Evolutionary conservation across 1,139 yeast genomes (phyloP).

Genomic region (Lodderomyces parapsilosis): DNA sequence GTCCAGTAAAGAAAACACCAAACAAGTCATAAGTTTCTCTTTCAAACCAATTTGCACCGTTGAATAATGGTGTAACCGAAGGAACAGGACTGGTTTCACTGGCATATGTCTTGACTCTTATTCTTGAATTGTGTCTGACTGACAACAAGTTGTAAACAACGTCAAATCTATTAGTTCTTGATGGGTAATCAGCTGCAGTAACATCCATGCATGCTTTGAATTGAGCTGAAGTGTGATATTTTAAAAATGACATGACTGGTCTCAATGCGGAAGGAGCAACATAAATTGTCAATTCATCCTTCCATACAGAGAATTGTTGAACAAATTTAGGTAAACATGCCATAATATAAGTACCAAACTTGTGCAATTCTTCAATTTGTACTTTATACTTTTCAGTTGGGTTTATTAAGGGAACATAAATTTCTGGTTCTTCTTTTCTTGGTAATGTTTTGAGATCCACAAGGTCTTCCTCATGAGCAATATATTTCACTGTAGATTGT

Average conservation of each 20-base stretch:
- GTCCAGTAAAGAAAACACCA: constrained; percentile 84
- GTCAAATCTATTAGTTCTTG: constrained; percentile 81
- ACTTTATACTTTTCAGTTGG: constrained; percentile 77
- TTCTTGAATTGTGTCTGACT: constrained; percentile 81
- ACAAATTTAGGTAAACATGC: constrained; percentile 78
- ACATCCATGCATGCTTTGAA: constrained; percentile 77
- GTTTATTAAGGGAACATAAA: constrained; percentile 61
- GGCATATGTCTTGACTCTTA: constrained; percentile 87
- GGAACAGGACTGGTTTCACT: constrained; percentile 83
- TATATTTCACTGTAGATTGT: constrained; percentile 9
- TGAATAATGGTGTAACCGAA: constrained; percentile 63
- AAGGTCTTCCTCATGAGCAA: constrained; percentile 29
- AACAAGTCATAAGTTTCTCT: constrained; percentile 85
- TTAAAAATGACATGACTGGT: constrained; percentile 69
- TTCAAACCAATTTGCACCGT: constrained; percentile 90
- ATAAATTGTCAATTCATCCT: constrained; percentile 78
- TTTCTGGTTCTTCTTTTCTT: constrained; percentile 35
- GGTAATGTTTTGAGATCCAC: constrained; percentile 39
- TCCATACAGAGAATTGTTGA: constrained; percentile 87
- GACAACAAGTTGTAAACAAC: constrained; percentile 82
- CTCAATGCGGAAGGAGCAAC: constrained; percentile 74
- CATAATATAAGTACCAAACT: constrained; percentile 78
- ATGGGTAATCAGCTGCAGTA: constrained; percentile 86
- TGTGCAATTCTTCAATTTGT: constrained; percentile 72
- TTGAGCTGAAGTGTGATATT: constrained; percentile 79